Conservation (phyloP, 2,329 filamentous ascomycete species). For the Fusarium tjaetaba region DNA sequence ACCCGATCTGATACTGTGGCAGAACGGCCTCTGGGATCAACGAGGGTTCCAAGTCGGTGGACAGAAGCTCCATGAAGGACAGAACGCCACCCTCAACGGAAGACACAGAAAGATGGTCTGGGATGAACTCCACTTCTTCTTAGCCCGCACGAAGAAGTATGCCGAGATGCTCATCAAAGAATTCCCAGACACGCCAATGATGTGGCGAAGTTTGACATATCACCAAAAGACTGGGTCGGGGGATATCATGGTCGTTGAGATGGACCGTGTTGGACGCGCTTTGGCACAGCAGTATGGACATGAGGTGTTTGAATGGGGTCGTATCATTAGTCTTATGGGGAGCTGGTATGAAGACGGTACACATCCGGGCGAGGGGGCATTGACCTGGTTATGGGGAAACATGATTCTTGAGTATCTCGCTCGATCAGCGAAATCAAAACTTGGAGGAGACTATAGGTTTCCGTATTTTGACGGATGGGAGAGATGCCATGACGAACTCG, state of each 20-base stretch:
- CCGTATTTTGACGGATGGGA: constrained; percentile 18
- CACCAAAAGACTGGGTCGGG: neutral
- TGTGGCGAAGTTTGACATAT: neutral
- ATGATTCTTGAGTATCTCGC: constrained; percentile 14
- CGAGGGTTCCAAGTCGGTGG: neutral
- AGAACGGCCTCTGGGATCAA: constrained; percentile 7
- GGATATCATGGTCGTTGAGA: neutral
- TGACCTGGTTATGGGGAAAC: constrained; percentile 6
- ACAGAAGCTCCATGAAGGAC: neutral
- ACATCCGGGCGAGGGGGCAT: neutral
- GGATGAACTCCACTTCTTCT: neutral
- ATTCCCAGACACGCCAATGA: neutral
- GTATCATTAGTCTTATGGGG: neutral
- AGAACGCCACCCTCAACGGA: neutral
- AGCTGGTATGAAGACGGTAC: neutral
- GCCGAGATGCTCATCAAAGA: neutral
- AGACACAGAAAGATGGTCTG: neutral
- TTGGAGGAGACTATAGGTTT: neutral
- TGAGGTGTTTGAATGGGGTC: constrained; percentile 4
- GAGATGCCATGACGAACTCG: neutral
- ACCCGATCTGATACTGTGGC: neutral
- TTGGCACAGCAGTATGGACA: neutral
- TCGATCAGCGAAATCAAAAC: neutral
- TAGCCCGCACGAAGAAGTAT: neutral
- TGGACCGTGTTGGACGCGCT: constrained; percentile 6